Evolutionary conservation across 2,329 filamentous ascomycete species (phyloP).

Genomic region (Bipolaris cookei): DNA sequence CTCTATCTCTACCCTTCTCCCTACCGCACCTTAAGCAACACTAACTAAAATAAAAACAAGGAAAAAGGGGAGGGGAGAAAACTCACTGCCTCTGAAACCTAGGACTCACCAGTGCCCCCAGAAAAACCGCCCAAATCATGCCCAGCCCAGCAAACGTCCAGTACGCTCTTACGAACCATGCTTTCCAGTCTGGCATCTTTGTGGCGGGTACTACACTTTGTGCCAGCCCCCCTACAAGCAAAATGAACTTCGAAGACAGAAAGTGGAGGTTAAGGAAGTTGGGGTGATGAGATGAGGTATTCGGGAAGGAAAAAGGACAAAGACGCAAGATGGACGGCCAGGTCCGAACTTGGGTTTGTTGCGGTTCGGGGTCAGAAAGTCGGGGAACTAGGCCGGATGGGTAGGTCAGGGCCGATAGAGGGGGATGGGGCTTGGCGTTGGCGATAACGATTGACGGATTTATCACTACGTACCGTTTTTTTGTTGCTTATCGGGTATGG

Average conservation of each 20-base stretch:
- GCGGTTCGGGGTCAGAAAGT: no score
- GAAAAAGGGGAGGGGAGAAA: neutral
- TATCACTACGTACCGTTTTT: no score
- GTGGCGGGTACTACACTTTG: no score
- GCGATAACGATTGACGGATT: no score
- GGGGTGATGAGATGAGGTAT: no score
- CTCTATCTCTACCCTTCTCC: neutral
- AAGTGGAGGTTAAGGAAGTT: neutral
- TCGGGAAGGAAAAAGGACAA: no score
- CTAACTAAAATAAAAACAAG: neutral
- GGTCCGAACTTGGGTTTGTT: neutral
- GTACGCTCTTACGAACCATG: conserved; percentile 46
- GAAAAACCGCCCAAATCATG: conserved; percentile 68
- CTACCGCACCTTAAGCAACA: neutral
- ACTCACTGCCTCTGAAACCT: conserved; percentile 81
- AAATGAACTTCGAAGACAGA: neutral
- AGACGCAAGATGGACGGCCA: no score
- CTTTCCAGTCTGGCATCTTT: conserved; percentile 36
- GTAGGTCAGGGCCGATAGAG: no score
- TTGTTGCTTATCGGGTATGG: no score
- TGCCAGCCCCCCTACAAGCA: no score
- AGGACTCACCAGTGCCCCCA: conserved; percentile 71
- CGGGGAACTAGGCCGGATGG: no score
- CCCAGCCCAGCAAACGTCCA: conserved; percentile 58
- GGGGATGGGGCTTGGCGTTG: no score